Base-by-base conservation (phyloP, 2,329 filamentous ascomycete genomes). In the Aureobasidium sp. region DNA sequence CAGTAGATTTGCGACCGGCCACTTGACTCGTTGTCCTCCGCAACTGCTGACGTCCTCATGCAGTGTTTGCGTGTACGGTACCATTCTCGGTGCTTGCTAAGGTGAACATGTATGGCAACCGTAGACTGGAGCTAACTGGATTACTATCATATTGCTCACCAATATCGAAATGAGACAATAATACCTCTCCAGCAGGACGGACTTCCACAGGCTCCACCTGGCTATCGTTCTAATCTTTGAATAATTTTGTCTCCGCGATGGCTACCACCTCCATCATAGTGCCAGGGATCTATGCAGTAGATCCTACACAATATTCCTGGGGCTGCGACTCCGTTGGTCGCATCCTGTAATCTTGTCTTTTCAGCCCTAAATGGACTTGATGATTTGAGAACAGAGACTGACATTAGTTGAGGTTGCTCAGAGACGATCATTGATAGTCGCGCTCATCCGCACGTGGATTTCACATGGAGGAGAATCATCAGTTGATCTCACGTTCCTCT, bases 381-480 rank as follows among this genome's bases (percentile, higher is more conserved):
- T 17, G 8, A 52, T 10, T 17, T 39, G 20, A 26, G 26, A 36
- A 23, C 20, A 12, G 44, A n/a, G n/a, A 23, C 32, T 13, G 52
- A 9, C n/a, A 58, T 48, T n/a, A 48, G 53, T 37, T 57, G 53
- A 57, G 53, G 53, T 46, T 46, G 17, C 17, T 7, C 10, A 46
- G 29, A 57, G 53, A 44, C 29, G 53, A 57, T 57, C 53, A 36
- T 17, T 41, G 53, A 44, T 41, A 57, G n/a, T 57, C 53, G 39
- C 29, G 41, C 13, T 10, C 29, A 39, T 37, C 39, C 15, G 20
- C 55, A 58, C 55, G 55, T 58, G 55, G 32, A 26, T n/a, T 48
- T 29, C 42, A 58, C 32, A 58, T 58, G 55, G 55, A 39, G 34
- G 55, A 56, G 42, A 39, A n/a, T 17, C 52, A 36, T 37, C 41